Evolutionary conservation across 805 yeast species (phyloP).

Genomic region (Alloascoidea hylecoeti): DNA sequence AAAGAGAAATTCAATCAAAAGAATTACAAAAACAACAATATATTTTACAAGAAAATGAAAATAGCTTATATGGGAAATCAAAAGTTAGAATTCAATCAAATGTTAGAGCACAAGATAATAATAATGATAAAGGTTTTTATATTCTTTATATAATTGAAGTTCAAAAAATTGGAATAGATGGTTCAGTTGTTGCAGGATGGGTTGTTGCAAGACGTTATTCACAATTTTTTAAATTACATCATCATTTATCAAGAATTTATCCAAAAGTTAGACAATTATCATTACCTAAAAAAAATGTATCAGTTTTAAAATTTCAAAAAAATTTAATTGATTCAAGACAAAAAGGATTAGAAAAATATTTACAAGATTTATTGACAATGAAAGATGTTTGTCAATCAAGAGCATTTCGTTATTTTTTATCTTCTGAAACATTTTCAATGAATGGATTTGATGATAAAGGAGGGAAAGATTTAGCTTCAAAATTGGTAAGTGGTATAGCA

Average conservation of each 20-base stretch:
- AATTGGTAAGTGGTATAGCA: conserved; percentile 4
- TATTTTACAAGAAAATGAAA: conserved; percentile 71
- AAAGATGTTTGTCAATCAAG: conserved; percentile 64
- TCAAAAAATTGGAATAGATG: conserved; percentile 31
- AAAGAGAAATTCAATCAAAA: conserved; percentile 58
- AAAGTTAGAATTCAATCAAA: conserved; percentile 35
- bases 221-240: conserved; percentile 65
- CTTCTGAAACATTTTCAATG: conserved; percentile 45
- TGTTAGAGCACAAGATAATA: conserved; percentile 6
- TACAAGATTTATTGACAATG: conserved; percentile 38
- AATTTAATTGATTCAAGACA: conserved; percentile 53
- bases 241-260: conserved; percentile 39
- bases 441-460: conserved; percentile 7
- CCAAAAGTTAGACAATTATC: conserved; percentile 32
- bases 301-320: conserved; percentile 61
- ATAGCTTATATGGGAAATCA: conserved; percentile 58
- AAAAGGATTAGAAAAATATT: conserved; percentile 43
- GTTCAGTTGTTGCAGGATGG: conserved; percentile 59
- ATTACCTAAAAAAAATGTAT: conserved; percentile 39
- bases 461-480: conserved; percentile 4
- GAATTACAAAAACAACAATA: conserved; percentile 70
- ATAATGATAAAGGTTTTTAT: conserved; percentile 39
- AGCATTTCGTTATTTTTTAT: conserved; percentile 62
- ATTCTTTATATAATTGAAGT: conserved; percentile 69
- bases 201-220: conserved; percentile 80